A percentile compares a stretch with the other conserved stretches of the same genome.
Conservation (phyloP, 1,284 basidiomycete species). For the Schizophyllum amplum region DNA sequence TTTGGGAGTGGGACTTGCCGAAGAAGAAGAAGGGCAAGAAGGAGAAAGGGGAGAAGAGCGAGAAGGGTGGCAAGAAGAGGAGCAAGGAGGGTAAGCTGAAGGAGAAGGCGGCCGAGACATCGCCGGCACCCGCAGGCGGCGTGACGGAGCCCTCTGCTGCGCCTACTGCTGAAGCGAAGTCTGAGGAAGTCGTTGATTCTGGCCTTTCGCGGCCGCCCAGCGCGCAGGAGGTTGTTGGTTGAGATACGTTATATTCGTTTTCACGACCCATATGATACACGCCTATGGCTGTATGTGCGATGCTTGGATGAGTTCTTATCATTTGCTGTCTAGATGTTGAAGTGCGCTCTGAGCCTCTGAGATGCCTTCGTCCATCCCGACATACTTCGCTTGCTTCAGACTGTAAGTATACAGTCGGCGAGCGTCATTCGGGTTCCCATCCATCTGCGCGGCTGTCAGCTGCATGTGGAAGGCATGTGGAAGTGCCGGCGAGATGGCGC, state of each 20-base stretch:
- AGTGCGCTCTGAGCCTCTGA: neutral
- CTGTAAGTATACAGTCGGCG: neutral
- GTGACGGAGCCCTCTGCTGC: neutral
- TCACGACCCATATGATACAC: neutral
- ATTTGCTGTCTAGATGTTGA: neutral
- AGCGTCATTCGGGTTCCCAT: neutral
- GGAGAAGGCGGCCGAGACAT: neutral
- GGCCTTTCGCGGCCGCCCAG: neutral
- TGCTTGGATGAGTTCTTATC: neutral
- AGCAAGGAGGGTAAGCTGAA: neutral
- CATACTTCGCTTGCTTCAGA: neutral
- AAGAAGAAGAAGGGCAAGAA: slow-evolving; percentile 79
- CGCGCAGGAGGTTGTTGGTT: neutral
- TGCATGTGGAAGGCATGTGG: too few relatives aligned
- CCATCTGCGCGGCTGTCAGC: neutral
- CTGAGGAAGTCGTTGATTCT: neutral
- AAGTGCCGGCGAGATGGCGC: slow-evolving; percentile 9
- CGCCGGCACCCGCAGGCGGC: too few relatives aligned
- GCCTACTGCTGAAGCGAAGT: neutral
- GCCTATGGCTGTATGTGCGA: neutral
- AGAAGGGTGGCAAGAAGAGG: slow-evolving; percentile 18
- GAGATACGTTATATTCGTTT: neutral
- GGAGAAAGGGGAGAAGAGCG: slow-evolving; percentile 39
- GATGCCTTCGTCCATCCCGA: neutral
- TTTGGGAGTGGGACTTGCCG: slow-evolving; percentile 96